Base-by-base conservation (phyloP, 306 rosid genomes). In the Malus fusca region DNA sequence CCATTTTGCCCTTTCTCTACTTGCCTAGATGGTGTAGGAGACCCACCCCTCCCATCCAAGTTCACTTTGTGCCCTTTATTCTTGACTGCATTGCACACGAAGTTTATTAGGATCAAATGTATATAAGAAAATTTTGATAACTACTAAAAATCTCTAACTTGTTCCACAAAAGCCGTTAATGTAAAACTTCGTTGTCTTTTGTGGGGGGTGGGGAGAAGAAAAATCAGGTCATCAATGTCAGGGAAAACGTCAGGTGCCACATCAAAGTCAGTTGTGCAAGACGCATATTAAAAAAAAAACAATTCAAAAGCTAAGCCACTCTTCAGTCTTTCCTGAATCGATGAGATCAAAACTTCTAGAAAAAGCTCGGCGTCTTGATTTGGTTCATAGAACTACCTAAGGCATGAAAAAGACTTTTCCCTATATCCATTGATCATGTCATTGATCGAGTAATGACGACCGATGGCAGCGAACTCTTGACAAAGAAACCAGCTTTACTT, bases 21-120 rank as follows among this genome's bases (percentile, higher is more conserved):
- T 66, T 64, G 76, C 78, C 77, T 76, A 22, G 78, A 67, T 53
- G 84, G 33, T 59, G 83, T 55, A 56, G 78, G 83, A 75, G 76
- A 62, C 62, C 78, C 83, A 65, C 61, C 62, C 67, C 66, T 83
- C 80, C 66, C 79, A 68, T 69, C 82, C 51, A 81, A 33, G 59
- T 84, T 85, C 73, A 73, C 71, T 23, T 62, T 74, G 37, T 74
- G 75, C 76, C 80, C 89, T 53, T 86, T 81, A 48, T 66, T 72
- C 79, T 85, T 83, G n/a, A 88, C 93, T 86, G 79, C 84, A 75
- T 74, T 8, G 77, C 56, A 73, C 66, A 65, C 42, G 9, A 53
- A 67, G 4, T 65, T 52, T 33, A 60, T 69, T 56, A 66, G 53
- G 51, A 82, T 66, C 26, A 70, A 30, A 55, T 5, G n/a, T 13